Conservation (phyloP, 306 rosid genomes). For the Carpinus fangiana region DNA sequence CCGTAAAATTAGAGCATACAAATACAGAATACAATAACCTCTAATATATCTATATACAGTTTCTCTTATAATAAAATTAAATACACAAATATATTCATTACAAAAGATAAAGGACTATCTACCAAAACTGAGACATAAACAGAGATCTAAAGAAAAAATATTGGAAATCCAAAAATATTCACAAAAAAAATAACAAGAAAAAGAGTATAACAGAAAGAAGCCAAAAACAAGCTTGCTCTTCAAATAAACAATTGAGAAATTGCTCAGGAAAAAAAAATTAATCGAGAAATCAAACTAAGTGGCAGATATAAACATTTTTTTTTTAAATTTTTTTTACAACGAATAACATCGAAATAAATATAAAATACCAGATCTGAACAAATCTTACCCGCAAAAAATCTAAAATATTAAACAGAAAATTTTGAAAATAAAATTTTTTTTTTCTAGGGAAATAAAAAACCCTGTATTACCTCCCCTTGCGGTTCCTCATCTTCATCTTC, state of each 20-base stretch:
- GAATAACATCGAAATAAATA: neutral
- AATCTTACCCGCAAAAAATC: neutral
- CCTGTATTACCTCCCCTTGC: slow-evolving; percentile 6
- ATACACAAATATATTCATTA: neutral
- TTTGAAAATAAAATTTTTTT: neutral
- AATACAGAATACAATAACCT: neutral
- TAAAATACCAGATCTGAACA: neutral
- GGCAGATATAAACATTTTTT: neutral
- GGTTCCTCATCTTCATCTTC: slow-evolving; percentile 42
- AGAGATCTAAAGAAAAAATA: neutral
- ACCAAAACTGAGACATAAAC: neutral
- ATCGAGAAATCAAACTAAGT: too few relatives aligned
- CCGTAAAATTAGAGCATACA: neutral
- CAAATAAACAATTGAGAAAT: neutral
- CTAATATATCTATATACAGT: neutral
- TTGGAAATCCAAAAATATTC: neutral
- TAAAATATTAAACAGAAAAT: neutral
- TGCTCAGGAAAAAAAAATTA: too few relatives aligned
- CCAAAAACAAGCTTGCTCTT: neutral
- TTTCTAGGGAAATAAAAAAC: neutral
- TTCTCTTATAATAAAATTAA: neutral
- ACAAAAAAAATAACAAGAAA: neutral
- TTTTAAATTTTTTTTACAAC: neutral
- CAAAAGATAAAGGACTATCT: neutral
- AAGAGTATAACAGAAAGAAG: neutral